A percentile compares a stretch with the other conserved stretches of the same genome.
Conservation (phyloP, 345 rosid genomes). For the Rhodamnia rubescens region DNA sequence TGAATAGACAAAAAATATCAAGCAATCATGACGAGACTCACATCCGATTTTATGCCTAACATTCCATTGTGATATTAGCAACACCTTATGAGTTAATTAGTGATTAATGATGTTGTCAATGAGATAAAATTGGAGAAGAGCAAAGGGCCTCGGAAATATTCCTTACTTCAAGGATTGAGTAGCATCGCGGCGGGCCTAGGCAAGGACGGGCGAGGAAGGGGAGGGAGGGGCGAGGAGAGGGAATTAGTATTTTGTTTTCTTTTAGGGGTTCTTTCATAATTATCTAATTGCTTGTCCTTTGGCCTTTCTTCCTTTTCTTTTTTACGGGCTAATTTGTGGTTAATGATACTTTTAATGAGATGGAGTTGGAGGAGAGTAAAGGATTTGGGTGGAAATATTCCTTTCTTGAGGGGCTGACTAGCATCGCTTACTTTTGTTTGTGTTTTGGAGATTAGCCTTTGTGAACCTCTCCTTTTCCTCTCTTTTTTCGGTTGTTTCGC, state of each 20-base stretch:
- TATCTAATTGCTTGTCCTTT: not conserved
- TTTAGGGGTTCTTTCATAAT: not conserved
- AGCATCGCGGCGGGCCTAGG: not conserved
- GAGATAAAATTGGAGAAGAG: slow-evolving; percentile 9
- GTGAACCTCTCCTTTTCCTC: not conserved
- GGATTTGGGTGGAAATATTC: not conserved
- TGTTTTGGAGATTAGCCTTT: not conserved
- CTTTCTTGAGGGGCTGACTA: not conserved
- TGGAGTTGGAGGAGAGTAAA: not conserved
- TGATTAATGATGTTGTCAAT: not conserved
- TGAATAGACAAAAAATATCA: too few species aligned
- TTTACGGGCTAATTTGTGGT: not conserved
- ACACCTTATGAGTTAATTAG: not conserved
- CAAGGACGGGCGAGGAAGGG: not conserved
- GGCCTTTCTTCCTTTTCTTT: not conserved
- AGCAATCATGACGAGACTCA: too few species aligned
- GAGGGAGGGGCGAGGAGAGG: not conserved
- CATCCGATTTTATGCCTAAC: too few species aligned
- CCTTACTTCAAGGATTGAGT: not conserved
- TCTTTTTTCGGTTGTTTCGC: not conserved
- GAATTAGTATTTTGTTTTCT: not conserved
- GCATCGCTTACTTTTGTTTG: not conserved
- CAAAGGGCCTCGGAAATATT: not conserved
- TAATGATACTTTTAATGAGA: too few species aligned
- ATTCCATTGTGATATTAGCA: too few species aligned